phyloP scores from a whole-genome alignment of 2,329 filamentous ascomycete species.

The Cercospora brassicicola region DNA sequence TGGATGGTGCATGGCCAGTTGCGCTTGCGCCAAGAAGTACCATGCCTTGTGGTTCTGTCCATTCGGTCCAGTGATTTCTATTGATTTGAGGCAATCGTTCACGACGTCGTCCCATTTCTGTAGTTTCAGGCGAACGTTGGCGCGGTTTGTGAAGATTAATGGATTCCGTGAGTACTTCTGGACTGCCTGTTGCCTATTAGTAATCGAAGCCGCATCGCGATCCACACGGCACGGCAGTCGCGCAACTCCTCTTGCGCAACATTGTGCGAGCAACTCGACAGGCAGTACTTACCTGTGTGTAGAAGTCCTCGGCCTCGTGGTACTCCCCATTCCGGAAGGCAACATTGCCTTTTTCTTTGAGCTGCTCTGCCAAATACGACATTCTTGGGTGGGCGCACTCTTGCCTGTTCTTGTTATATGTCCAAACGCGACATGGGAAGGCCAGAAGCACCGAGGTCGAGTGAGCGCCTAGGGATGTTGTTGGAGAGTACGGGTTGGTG shows the following conservation, averaged over 20 bases:
- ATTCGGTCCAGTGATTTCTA: constrained; percentile 61
- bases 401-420: not conserved
- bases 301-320: constrained; percentile 64
- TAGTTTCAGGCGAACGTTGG: constrained; percentile 76
- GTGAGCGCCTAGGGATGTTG: not conserved
- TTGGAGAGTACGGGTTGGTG: not conserved
- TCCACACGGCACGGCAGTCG: not conserved
- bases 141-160: constrained; percentile 83
- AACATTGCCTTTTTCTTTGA: constrained; percentile 60
- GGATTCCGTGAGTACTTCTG: constrained; percentile 75
- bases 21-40: constrained; percentile 80
- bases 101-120: constrained; percentile 72
- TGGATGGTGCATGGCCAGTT: constrained; percentile 70
- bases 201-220: not conserved
- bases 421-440: not conserved
- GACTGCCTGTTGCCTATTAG: constrained; percentile 56
- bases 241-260: not conserved
- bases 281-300: constrained; percentile 49
- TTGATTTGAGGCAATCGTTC: constrained; percentile 72
- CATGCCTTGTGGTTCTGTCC: constrained; percentile 64
- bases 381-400: constrained; percentile 4
- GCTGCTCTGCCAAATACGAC: constrained; percentile 45
- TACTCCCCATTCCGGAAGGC: constrained; percentile 67
- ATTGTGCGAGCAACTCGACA: not conserved
- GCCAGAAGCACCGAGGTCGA: not conserved